Base-by-base conservation (phyloP, 306 rosid species). In the Prunus armeniaca region DNA sequence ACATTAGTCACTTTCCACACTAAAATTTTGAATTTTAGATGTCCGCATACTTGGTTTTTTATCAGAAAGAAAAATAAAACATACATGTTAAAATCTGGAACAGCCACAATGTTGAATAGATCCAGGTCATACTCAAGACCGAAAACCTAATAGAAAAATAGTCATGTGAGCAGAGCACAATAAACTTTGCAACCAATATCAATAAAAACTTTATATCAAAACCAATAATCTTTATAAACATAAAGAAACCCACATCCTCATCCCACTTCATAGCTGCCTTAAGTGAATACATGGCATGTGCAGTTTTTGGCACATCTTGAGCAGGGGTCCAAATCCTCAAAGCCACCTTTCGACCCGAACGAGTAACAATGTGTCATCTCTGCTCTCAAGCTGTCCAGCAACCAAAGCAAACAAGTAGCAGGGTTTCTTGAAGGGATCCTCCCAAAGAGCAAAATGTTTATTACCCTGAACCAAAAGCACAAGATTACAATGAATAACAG, bases 201-300 rank as follows among this genome's bases (percentile, higher is more conserved):
- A 78, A 51, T 51, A 70, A 7, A 82, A 57, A 68, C 10, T 57
- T 67, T 32, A 52, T 41, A 81, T 70, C 74, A 73, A 65, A 77
- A 68, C 51, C n/a, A 72, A 63, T 71, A 74, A 49, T 47, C 52
- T 25, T 54, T 68, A 51, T 49, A 74, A 62, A 83, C 56, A 32
- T 22, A 63, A 79, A 76, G 63, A 79, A 78, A 80, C 97, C 72
- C 68, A 95, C 99, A 84, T 92, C 97, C 85, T 95, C 99, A 76
- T 95, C 99, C 99, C 99, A 95, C 84, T 95, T 89, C 99, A 95
- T 95, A 65, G 99, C 96, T 10, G 96, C 98, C 89, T 92, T 92
- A 51, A 95, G 84, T 9, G 98, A 83, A 87, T 92, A 89, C 99
- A 95, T 92, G 64, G 98, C 99, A 81, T 95, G 99, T 61, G 85